phyloP scores from a whole-genome alignment of 352 stramenopile genomes.

The Peronosclerospora sorghi region DNA sequence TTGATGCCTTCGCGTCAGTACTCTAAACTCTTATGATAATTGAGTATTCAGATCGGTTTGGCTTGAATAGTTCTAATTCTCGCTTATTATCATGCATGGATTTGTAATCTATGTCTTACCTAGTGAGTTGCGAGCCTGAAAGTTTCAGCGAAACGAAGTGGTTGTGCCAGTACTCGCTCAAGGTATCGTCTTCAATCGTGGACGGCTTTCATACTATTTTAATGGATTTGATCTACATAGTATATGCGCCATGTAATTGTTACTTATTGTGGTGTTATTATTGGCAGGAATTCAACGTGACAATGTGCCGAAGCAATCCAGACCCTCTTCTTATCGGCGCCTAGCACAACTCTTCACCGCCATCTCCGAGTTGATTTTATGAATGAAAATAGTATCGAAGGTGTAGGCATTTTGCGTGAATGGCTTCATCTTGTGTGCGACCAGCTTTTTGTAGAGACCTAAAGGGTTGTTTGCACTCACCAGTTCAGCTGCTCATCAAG shows the following conservation, averaged over 20 bases:
- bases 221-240: slow-evolving; percentile 13
- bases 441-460: too few species aligned
- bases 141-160: slow-evolving; percentile 57
- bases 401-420: slow-evolving; percentile 66
- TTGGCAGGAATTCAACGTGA: too few species aligned
- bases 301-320: slow-evolving; percentile 55
- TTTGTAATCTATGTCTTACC: not conserved
- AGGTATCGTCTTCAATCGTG: too few species aligned
- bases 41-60: not conserved
- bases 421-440: slow-evolving; percentile 68
- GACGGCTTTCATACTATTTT: slow-evolving; percentile 57
- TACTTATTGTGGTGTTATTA: too few species aligned
- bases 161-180: slow-evolving; percentile 55
- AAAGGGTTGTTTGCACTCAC: slow-evolving; percentile 45
- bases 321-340: slow-evolving; percentile 26
- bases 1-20: slow-evolving; percentile 17
- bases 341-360: slow-evolving; percentile 46
- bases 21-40: slow-evolving; percentile 18
- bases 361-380: slow-evolving; percentile 80
- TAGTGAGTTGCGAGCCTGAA: slow-evolving; percentile 29
- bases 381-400: slow-evolving; percentile 65
- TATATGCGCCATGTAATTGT: not conserved
- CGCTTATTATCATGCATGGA: not conserved
- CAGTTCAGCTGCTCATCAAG: slow-evolving; percentile 26
- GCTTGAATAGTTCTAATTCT: not conserved